A percentile compares a stretch with the other conserved stretches of the same genome.
Conservation (phyloP, 2,329 filamentous ascomycete species). For the Pseudopyricularia javanii region DNA sequence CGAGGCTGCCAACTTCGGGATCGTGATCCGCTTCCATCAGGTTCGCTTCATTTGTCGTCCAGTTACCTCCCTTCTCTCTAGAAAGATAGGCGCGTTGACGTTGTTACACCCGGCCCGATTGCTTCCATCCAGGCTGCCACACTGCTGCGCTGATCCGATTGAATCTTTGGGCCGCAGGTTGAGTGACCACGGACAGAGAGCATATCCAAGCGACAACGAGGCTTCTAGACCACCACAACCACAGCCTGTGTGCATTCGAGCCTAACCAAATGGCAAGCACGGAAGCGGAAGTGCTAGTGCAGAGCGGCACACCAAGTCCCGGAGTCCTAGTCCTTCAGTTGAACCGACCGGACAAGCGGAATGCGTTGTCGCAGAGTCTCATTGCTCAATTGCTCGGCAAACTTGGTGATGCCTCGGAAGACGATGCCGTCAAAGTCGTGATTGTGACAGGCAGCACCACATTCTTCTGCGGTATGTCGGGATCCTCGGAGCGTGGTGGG, state of each 20-base stretch:
- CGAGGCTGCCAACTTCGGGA: background rate
- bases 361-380: slow-evolving; percentile 1
- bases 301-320: slow-evolving; percentile 1
- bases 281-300: background rate
- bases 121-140: background rate
- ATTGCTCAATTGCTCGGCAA: background rate
- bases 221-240: too few relatives aligned
- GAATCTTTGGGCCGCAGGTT: background rate
- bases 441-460: background rate
- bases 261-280: background rate
- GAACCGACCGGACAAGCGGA: slow-evolving; percentile 3
- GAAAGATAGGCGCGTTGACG: background rate
- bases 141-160: too few relatives aligned
- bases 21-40: background rate
- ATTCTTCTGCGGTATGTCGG: slow-evolving; percentile 1
- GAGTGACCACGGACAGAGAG: background rate
- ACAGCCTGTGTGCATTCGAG: too few relatives aligned
- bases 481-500: background rate
- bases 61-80: background rate
- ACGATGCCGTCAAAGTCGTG: background rate
- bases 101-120: background rate
- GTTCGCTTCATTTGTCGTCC: background rate
- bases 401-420: background rate
- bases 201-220: background rate
- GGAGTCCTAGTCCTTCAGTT: background rate